Evolutionary conservation across 768 basidiomycete species (phyloP), one percentile per base, ranked within the genome.

Genomic region (Pisolithus tinctorius): DNA sequence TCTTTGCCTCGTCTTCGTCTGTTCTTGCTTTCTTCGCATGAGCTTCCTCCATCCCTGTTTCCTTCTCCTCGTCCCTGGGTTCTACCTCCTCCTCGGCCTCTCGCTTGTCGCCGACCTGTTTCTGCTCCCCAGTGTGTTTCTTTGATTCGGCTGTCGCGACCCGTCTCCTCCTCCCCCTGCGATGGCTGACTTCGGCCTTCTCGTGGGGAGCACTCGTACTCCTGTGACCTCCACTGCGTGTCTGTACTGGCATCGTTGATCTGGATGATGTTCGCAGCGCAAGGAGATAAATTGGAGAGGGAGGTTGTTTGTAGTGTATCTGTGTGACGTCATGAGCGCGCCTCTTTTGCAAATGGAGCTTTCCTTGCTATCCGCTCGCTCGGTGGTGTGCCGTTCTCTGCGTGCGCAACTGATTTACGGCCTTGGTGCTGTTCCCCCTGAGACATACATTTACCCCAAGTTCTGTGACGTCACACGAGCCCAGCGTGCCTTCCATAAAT

Each of bases 121-220:
- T 43, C 59, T 61, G 51, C 62, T 68, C n/a, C 63, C 55, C 61
- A 61, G 63, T 43, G 60, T 52, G 36, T 46, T 45, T 23, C 54
- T 63, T 34, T 14, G 11, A 34, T 13, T 34, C 34, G 2, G 13
- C 65, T 38, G 59, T 65, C 42, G 64, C 60, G n/a, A 64, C 65
- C 45, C 58, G 46, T 34, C 46, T 50, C 43, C 48, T 71, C 63
- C 48, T 59, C 38, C 26, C 50, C 50, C 23, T 39, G 6, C 44
- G 48, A 9, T 34, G 31, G n/a, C 37, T 49, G 44, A n/a, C 29
- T 20, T 25, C 40, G n/a, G 41, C 41, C 29, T 42, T 37, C 7
- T 13, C 42, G 25, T 38, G 42, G 1, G 52, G 44, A 16, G 14
- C 8, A 23, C 6, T 17, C 14, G 11, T 42, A 17, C 40, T 14